Evolutionary conservation across 768 basidiomycete species (phyloP).

Genomic region (Leccinum longicurvipes): DNA sequence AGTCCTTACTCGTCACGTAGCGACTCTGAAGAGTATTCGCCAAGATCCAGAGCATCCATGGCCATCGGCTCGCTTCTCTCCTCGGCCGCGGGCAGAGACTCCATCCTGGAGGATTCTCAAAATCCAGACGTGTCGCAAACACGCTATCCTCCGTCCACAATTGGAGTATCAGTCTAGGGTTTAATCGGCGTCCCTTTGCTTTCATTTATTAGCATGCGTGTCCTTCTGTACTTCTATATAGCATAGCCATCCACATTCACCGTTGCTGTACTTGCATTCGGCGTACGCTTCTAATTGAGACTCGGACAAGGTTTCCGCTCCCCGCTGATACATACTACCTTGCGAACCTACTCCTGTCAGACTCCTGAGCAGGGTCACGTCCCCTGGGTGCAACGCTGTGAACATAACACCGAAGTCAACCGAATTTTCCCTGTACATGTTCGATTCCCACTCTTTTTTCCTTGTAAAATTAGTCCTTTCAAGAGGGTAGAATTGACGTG

Average conservation of each 20-base stretch:
- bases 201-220: constrained; percentile 21
- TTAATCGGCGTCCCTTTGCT: neutral
- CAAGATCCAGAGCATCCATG: constrained; percentile 72
- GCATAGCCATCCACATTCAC: constrained; percentile 18
- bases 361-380: constrained; percentile 11
- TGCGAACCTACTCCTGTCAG: neutral
- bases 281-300: constrained; percentile 20
- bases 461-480: constrained; percentile 2
- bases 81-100: constrained; percentile 35
- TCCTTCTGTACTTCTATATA: constrained; percentile 24
- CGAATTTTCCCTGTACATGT: constrained; percentile 9
- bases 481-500: constrained; percentile 17
- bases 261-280: constrained; percentile 18
- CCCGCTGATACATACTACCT: neutral
- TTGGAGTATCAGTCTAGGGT: constrained; percentile 24
- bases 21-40: constrained; percentile 66
- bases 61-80: constrained; percentile 74
- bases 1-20: constrained; percentile 73
- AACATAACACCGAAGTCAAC: neutral
- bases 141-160: constrained; percentile 15
- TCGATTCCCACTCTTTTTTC: constrained; percentile 6
- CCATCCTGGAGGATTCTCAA: constrained; percentile 25
- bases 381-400: constrained; percentile 2
- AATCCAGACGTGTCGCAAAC: constrained; percentile 20
- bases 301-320: neutral